Evolutionary conservation across 108 stramenopile species (phyloP).

Genomic region (Schizochytrium sp.): DNA sequence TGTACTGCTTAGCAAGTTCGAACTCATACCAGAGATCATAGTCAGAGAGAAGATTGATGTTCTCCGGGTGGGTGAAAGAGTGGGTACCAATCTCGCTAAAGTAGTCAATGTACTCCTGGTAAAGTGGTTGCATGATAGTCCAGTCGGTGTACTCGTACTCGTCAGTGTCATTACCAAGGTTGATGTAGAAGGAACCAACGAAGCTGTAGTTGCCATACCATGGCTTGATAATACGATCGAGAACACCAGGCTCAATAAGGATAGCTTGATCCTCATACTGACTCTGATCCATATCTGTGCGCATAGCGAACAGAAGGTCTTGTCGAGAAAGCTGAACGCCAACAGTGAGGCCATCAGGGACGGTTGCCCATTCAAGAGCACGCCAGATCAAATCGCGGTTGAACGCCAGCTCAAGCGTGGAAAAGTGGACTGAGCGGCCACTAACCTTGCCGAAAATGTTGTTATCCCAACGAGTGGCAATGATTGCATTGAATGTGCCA

Average conservation of each 20-base stretch:
- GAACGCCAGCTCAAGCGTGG: constrained; percentile 27
- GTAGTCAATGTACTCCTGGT: constrained; percentile 12
- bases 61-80: constrained; percentile 31
- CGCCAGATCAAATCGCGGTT: constrained; percentile 54
- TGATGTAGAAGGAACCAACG: constrained; percentile 55
- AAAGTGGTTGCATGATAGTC: constrained; percentile 4
- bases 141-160: constrained; percentile 60
- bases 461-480: neutral
- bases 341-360: neutral
- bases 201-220: constrained; percentile 61
- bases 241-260: constrained; percentile 11
- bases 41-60: constrained; percentile 18
- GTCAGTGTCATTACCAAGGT: constrained; percentile 10
- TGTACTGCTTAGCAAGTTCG: neutral
- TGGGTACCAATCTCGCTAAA: constrained; percentile 49
- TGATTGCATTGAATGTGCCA: neutral
- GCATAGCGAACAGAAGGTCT: neutral
- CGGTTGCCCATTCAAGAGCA: neutral
- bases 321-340: constrained; percentile 27
- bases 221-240: neutral
- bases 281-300: constrained; percentile 40
- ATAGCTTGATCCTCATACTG: neutral
- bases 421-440: constrained; percentile 51
- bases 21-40: constrained; percentile 31
- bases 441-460: constrained; percentile 50